Percentiles rank a stretch among this genome's conserved stretches.
Conservation (phyloP, 2,329 filamentous ascomycete species). For the Colletotrichum tropicicola region DNA sequence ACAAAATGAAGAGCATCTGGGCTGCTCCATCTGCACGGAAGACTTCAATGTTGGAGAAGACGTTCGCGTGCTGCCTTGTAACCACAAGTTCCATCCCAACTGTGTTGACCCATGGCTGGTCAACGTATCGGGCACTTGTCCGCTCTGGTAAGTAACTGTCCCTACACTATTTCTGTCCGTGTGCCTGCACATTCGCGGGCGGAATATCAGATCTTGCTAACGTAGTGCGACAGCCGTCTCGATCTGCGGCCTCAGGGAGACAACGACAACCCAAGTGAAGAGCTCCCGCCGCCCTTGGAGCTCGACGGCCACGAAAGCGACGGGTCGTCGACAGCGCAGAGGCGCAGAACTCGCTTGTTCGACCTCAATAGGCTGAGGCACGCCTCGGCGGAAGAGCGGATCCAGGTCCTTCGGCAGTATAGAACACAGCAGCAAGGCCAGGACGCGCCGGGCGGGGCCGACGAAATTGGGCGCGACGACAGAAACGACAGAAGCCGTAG, state of each 20-base stretch:
- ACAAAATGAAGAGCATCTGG: conserved; percentile 52
- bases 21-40: conserved; percentile 76
- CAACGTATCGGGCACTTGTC: conserved; percentile 75
- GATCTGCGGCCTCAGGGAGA: conserved; percentile 56
- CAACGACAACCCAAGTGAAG: conserved; percentile 37
- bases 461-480: conserved; percentile 42
- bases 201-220: conserved; percentile 30
- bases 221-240: conserved; percentile 54
- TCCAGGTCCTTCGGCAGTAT: conserved; percentile 64
- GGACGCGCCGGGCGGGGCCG: neutral
- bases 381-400: conserved; percentile 69
- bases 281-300: conserved; percentile 51
- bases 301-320: conserved; percentile 48
- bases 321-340: conserved; percentile 42
- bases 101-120: conserved; percentile 77
- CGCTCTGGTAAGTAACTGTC: conserved; percentile 68
- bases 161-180: too few species aligned
- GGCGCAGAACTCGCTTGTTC: conserved; percentile 61
- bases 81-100: conserved; percentile 73
- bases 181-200: too few species aligned
- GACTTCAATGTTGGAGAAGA: conserved; percentile 74
- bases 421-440: conserved; percentile 48
- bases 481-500: conserved; percentile 48
- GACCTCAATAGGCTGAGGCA: conserved; percentile 66
- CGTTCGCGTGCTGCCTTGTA: conserved; percentile 72